Percentiles rank a stretch among this genome's conserved stretches.
phyloP scores from a whole-genome alignment of 352 stramenopile species.

The Phytophthora sansomeana region DNA sequence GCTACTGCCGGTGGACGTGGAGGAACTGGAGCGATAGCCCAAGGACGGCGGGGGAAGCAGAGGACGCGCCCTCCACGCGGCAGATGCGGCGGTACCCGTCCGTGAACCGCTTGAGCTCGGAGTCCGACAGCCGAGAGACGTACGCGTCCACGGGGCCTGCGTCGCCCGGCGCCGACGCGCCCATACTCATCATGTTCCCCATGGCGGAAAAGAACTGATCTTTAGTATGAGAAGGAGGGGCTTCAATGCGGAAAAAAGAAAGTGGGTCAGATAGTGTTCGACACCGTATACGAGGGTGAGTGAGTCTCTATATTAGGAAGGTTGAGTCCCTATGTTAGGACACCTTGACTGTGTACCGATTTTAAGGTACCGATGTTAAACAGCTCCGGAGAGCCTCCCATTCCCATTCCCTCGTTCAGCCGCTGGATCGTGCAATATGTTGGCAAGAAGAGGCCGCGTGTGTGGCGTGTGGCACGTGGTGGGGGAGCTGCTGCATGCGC shows the following conservation, averaged over 20 bases:
- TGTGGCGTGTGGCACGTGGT: conserved; percentile 21
- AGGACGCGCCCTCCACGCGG: conserved; percentile 44
- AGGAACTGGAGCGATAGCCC: conserved; percentile 19
- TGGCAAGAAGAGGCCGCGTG: conserved; percentile 28
- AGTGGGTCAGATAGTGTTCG: background rate
- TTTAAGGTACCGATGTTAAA: background rate
- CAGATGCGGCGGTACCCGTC: conserved; percentile 81
- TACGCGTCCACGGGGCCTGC: conserved; percentile 44
- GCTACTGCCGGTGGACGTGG: conserved; percentile 27
- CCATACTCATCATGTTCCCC: conserved; percentile 78
- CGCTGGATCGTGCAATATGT: conserved; percentile 16
- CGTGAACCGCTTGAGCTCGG: conserved; percentile 72
- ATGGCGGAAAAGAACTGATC: conserved; percentile 41
- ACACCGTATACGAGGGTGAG: background rate
- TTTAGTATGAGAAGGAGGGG: conserved; percentile 24
- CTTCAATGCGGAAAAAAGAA: conserved; percentile 33
- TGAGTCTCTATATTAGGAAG: too few species aligned
- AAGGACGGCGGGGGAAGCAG: conserved; percentile 18
- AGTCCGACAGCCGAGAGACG: conserved; percentile 61
- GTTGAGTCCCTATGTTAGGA: background rate
- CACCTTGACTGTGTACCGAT: background rate
- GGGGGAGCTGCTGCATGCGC: conserved; percentile 15
- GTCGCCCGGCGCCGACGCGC: conserved; percentile 26
- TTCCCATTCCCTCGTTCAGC: conserved; percentile 9
- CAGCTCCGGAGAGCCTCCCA: conserved; percentile 29